Conservation (phyloP, 225 moss, liverwort and hornwort genomes). For the Ulota crispa region DNA sequence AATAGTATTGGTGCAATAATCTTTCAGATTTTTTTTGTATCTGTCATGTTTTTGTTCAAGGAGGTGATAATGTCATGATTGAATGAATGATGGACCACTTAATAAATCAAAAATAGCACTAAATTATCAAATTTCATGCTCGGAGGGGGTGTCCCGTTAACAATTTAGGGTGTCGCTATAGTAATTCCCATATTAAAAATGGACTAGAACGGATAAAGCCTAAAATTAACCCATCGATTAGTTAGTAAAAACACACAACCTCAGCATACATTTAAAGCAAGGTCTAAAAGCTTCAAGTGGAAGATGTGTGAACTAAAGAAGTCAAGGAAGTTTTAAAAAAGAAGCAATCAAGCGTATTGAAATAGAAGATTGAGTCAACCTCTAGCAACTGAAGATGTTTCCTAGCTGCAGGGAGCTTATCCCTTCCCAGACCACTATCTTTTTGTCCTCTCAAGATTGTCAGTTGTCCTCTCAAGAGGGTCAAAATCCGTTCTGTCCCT, state of each 20-base stretch:
- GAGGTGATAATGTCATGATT: no score
- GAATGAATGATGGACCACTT: no score
- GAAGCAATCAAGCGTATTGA: background rate
- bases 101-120: no score
- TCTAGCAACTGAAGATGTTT: conserved; percentile 86
- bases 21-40: no score
- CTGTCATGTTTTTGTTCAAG: no score
- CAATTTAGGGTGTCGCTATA: no score
- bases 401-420: conserved; percentile 57
- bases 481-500: conserved; percentile 84
- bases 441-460: conserved; percentile 62
- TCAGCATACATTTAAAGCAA: conserved; percentile 14
- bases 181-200: conserved; percentile 1
- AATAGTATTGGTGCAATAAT: no score
- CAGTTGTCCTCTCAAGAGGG: conserved; percentile 62
- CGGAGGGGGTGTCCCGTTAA: no score
- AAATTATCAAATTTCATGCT: no score
- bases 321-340: background rate
- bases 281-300: conserved; percentile 11
- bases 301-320: background rate
- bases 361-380: conserved; percentile 40
- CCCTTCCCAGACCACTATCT: conserved; percentile 37
- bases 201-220: background rate
- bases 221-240: background rate
- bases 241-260: background rate